These are phyloP conservation scores for Kluyveromyces wickerhamii DNA, from an alignment of 805 yeast genomes.

Conservation along the genomic window DNA sequence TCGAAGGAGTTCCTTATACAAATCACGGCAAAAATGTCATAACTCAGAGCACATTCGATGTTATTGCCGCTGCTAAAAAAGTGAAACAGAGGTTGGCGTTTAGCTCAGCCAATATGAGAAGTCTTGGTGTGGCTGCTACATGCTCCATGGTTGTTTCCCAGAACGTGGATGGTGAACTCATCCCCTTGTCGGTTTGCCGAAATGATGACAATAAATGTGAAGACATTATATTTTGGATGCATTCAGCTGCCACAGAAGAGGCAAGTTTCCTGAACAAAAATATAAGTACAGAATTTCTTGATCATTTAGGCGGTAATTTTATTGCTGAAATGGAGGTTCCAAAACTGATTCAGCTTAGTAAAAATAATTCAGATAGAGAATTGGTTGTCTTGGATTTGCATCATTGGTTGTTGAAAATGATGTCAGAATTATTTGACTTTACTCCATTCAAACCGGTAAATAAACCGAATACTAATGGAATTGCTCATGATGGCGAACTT, in stretches of 20 bases:
- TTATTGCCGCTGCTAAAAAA: conserved; percentile 27
- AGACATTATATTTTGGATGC: conserved; percentile 56
- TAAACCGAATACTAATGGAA: conserved; percentile 13
- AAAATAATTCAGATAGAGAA: conserved; percentile 17
- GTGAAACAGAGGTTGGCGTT: conserved; percentile 16
- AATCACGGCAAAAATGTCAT: conserved; percentile 15
- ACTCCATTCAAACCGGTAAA: conserved; percentile 3
- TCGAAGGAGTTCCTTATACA: conserved; percentile 20
- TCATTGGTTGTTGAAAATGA: conserved; percentile 33
- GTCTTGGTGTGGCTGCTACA: conserved; percentile 45
- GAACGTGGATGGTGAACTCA: conserved; percentile 11
- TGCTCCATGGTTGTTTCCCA: conserved; percentile 48
- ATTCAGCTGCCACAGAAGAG: conserved; percentile 35
- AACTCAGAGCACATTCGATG: conserved; percentile 38
- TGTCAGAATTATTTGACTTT: conserved; percentile 16
- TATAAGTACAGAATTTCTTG: conserved; percentile 15
- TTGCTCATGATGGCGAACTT: conserved; percentile 50
- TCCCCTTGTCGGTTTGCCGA: conserved; percentile 31
- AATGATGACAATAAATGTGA: conserved; percentile 19
- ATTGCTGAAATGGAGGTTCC: conserved; percentile 55
- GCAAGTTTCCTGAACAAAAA: conserved; percentile 25
- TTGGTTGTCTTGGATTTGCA: conserved; percentile 44
- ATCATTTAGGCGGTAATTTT: conserved; percentile 36
- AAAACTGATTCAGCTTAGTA: conserved; percentile 36
- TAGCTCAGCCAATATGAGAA: conserved; percentile 9